Percentiles rank a stretch among this genome's conserved stretches.
Conservation (phyloP, 352 stramenopile genomes). For the Globisporangium perplexum region DNA sequence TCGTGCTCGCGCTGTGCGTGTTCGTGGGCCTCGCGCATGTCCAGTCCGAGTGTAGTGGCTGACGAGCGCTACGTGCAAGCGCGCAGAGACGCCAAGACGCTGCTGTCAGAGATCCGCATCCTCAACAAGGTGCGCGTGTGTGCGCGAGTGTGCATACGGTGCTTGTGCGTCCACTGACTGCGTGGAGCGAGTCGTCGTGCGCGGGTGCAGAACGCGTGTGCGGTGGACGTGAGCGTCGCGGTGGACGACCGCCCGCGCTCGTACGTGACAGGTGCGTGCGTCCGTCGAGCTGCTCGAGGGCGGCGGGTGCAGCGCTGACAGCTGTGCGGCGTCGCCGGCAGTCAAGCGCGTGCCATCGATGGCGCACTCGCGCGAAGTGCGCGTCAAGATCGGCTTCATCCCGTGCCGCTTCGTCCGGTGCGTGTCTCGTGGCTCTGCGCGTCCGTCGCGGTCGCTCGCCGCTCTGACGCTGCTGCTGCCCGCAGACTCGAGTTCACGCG, state of each 20-base stretch:
- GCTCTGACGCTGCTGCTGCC: background rate
- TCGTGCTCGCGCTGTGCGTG: constrained; percentile 50
- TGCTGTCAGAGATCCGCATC: constrained; percentile 64
- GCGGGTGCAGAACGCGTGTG: constrained; percentile 63
- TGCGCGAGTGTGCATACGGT: background rate
- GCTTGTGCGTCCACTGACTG: background rate
- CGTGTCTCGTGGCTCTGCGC: background rate
- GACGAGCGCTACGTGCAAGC: too few relatives aligned
- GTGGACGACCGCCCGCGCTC: constrained; percentile 58
- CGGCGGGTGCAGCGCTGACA: background rate
- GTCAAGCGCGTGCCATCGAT: constrained; percentile 47
- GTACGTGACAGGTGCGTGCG: constrained; percentile 42
- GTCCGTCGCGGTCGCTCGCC: background rate
- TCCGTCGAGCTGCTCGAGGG: background rate
- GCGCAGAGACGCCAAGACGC: constrained; percentile 50
- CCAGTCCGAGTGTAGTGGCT: too few relatives aligned
- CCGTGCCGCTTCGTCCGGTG: constrained; percentile 60
- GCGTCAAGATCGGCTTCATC: constrained; percentile 51
- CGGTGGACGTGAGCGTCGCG: constrained; percentile 56
- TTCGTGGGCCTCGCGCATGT: too few relatives aligned
- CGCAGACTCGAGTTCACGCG: constrained; percentile 57
- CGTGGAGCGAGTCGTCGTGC: too few relatives aligned
- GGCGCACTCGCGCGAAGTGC: constrained; percentile 48
- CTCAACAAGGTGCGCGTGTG: constrained; percentile 49
- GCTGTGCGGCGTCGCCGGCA: too few relatives aligned